A percentile compares a stretch with the other conserved stretches of the same genome.
phyloP scores from a whole-genome alignment of 2,329 filamentous ascomycete genomes.

The Ophiosphaerella korrae region DNA sequence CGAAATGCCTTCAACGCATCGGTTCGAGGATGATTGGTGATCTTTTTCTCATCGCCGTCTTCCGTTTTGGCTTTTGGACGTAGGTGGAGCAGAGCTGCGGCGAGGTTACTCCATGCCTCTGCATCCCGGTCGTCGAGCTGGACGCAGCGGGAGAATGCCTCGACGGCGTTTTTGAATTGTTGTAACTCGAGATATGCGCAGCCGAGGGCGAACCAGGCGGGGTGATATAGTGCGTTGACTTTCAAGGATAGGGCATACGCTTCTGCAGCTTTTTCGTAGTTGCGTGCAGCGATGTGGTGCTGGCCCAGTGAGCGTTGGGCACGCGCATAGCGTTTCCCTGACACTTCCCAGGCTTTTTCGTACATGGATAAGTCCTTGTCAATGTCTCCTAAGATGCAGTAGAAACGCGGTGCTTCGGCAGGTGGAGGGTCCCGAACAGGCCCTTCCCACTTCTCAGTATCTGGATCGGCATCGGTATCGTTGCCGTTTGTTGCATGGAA shows the following conservation, averaged over 20 bases:
- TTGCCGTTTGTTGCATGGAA: constrained; percentile 66
- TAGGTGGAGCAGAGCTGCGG: constrained; percentile 76
- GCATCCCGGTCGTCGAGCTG: constrained; percentile 86
- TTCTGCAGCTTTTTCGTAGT: constrained; percentile 71
- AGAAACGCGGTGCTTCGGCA: constrained; percentile 81
- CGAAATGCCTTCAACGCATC: constrained; percentile 87
- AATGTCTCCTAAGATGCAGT: constrained; percentile 92
- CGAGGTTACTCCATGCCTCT: constrained; percentile 93
- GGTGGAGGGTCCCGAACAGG: constrained; percentile 72
- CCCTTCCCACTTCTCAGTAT: constrained; percentile 65
- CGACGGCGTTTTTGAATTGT: constrained; percentile 76
- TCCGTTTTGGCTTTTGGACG: constrained; percentile 55
- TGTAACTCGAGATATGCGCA: constrained; percentile 82
- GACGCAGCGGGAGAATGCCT: constrained; percentile 83
- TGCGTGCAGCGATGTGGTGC: constrained; percentile 69
- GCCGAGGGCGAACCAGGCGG: constrained; percentile 88
- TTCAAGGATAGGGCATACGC: constrained; percentile 79
- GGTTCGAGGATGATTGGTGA: constrained; percentile 57
- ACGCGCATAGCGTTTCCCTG: constrained; percentile 77
- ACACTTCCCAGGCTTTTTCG: constrained; percentile 85
- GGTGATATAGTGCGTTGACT: constrained; percentile 79
- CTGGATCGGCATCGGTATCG: constrained; percentile 46
- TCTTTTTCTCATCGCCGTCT: constrained; percentile 35
- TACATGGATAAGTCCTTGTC: constrained; percentile 77
- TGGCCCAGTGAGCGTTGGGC: constrained; percentile 88